Percentiles rank a stretch among this genome's conserved stretches.
Evolutionary conservation across 192 early-diverging fungal genomes (phyloP).

Genomic region (Dimargaris verticillata): DNA sequence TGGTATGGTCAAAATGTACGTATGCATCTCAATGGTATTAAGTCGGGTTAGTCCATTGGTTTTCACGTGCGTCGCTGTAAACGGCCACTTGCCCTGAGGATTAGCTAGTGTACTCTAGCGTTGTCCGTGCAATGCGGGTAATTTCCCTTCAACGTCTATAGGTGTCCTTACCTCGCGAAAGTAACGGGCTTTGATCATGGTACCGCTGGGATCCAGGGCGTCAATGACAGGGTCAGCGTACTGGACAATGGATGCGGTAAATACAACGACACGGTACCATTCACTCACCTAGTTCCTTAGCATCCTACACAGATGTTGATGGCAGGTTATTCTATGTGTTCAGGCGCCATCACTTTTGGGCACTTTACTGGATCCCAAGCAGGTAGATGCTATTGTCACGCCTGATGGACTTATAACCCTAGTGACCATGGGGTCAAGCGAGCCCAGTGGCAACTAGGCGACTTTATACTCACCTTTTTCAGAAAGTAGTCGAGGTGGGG

Average conservation of each 20-base stretch:
- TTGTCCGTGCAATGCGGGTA: neutral
- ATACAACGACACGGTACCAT: constrained; percentile 84
- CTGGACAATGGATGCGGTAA: constrained; percentile 80
- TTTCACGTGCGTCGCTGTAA: neutral
- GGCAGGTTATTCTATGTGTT: too few species aligned
- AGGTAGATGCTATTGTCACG: neutral
- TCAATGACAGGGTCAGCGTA: constrained; percentile 93
- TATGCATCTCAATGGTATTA: constrained; percentile 7
- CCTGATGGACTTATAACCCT: neutral
- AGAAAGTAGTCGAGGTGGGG: constrained; percentile 76
- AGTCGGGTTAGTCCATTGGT: neutral
- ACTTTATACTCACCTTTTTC: constrained; percentile 39
- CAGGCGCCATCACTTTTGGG: neutral
- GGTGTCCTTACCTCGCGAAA: constrained; percentile 51
- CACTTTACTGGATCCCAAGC: neutral
- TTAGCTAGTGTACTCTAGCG: neutral
- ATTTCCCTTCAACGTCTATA: neutral
- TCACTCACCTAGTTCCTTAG: constrained; percentile 43
- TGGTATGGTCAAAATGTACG: constrained; percentile 13
- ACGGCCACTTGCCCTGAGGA: neutral
- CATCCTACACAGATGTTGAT: neutral
- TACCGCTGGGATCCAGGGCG: constrained; percentile 57
- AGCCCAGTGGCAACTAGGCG: neutral
- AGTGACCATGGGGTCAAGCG: neutral
- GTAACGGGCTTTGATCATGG: constrained; percentile 50